A percentile compares a stretch with the other conserved stretches of the same genome.
These are phyloP conservation scores for Daedalea quercina DNA, from an alignment of 768 basidiomycete species.

Conservation along the genomic window DNA sequence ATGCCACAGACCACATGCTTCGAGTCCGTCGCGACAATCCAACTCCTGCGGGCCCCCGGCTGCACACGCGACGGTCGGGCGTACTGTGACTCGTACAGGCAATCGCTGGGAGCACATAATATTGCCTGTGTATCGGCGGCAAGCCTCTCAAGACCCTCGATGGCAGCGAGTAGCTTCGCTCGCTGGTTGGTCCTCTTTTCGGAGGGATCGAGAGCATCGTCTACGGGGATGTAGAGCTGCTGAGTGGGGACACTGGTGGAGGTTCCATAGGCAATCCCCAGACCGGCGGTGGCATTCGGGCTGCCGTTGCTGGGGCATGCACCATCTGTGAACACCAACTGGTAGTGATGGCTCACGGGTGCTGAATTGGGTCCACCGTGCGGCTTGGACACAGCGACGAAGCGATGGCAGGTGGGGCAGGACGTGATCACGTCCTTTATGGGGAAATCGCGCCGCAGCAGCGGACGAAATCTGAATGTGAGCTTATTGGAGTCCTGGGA, in stretches of 20 bases:
- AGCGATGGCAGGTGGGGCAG: not conserved
- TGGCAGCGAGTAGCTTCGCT: conserved; percentile 1
- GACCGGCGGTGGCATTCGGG: not conserved
- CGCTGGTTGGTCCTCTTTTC: not conserved
- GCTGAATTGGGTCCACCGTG: not conserved
- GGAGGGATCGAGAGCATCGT: not conserved
- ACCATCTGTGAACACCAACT: conserved; percentile 30
- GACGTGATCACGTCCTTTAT: not conserved
- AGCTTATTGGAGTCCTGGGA: no score
- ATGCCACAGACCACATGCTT: conserved; percentile 31
- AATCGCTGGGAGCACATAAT: not conserved
- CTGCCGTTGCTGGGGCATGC: conserved; percentile 26
- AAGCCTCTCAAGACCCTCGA: not conserved
- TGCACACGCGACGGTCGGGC: no score
- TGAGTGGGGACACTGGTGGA: no score
- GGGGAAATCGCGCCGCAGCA: no score
- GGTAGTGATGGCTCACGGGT: conserved; percentile 18
- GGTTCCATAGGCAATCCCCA: no score
- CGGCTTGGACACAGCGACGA: not conserved
- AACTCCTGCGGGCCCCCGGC: not conserved
- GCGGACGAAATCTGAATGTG: not conserved
- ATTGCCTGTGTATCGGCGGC: not conserved
- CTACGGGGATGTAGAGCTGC: not conserved
- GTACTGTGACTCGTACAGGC: no score
- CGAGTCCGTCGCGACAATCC: conserved; percentile 26